Base-by-base conservation (phyloP, 345 rosid genomes). In the Murraya koenigii region DNA sequence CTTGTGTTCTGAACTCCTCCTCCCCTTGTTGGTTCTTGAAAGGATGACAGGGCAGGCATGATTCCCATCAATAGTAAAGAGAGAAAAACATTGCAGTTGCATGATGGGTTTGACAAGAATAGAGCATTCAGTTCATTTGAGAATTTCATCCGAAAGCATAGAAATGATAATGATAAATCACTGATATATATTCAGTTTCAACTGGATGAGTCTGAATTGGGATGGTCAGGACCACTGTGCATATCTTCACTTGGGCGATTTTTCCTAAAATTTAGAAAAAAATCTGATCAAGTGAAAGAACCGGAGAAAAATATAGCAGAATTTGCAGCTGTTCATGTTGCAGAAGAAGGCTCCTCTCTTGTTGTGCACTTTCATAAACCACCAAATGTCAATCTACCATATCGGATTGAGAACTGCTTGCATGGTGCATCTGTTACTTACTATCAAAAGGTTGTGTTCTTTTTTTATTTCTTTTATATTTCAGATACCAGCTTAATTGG, bases 171-270 rank as follows among this genome's bases (percentile, higher is more conserved):
- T 44, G 90, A 89, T 60, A 85, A 87, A 73, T 77, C 90, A 44
- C 61, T 83, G 83, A 74, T 78, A 71, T 86, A 81, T 82, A 87
- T 93, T 78, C 97, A 93, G 87, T 93, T 93, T 81, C 91, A 58
- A 71, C 79, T 85, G 79, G 80, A 85, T 84, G 89, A 88, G 54
- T 83, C 91, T 79, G 86, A 86, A 56, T 77, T 84, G 72, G 80
- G 86, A 78, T 95, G 97, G 98, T 95, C 98, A 28, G 98, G 98
- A 30, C 98, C 98, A 76, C 86, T 93, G 66, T 91, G 97, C 86
- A 90, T 92, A 81, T 86, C 92, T 75, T 95, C 98, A 35, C 84
- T 95, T 35, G 97, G 98, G 65, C 79, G 91, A 62, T 95, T 95
- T 82, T 93, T 89, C 84, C 84, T 95, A 72, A 95, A 93, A 85